Conservation (phyloP, 78 protist genomes). For the Neovahlkampfia damariscottae region DNA sequence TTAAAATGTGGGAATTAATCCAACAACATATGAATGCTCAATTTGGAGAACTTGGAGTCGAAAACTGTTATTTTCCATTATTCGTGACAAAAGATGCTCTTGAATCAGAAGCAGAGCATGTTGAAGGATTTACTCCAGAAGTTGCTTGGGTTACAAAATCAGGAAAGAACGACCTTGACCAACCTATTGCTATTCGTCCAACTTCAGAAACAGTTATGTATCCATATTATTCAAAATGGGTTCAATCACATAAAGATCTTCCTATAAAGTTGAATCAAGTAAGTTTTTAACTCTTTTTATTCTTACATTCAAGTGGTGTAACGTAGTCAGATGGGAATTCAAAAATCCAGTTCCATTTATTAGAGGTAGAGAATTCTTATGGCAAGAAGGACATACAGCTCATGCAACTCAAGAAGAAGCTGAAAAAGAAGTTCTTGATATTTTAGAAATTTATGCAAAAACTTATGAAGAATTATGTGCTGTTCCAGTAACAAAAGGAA, state of each 20-base stretch:
- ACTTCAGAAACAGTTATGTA: slow-evolving; percentile 96
- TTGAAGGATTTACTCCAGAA: slow-evolving; percentile 34
- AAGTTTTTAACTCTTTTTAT: no score
- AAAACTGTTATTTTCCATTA: slow-evolving; percentile 90
- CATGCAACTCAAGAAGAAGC: slow-evolving; percentile 74
- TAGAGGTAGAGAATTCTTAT: slow-evolving; percentile 91
- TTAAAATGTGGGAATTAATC: slow-evolving; percentile 71
- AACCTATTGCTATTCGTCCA: slow-evolving; percentile 95
- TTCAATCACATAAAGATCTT: slow-evolving; percentile 90
- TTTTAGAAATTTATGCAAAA: slow-evolving; percentile 70
- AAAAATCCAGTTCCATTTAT: slow-evolving; percentile 93
- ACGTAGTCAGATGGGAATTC: slow-evolving; percentile 98
- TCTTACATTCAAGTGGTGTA: no score
- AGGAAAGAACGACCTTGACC: slow-evolving; percentile 63
- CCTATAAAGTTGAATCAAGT: slow-evolving; percentile 81
- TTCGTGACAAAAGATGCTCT: slow-evolving; percentile 70
- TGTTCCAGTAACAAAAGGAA: slow-evolving; percentile 76
- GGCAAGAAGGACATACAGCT: slow-evolving; percentile 99
- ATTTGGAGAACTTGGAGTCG: slow-evolving; percentile 49
- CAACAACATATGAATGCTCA: slow-evolving; percentile 8
- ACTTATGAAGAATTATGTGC: slow-evolving; percentile 83
- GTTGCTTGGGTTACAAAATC: slow-evolving; percentile 96
- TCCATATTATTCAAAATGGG: slow-evolving; percentile 82
- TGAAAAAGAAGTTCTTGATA: slow-evolving; percentile 59
- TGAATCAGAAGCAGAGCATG: slow-evolving; percentile 20